Evolutionary conservation across 2,329 filamentous ascomycete genomes (phyloP), one percentile per base, ranked within the genome.

Genomic region (Aspergillus fijiensis): DNA sequence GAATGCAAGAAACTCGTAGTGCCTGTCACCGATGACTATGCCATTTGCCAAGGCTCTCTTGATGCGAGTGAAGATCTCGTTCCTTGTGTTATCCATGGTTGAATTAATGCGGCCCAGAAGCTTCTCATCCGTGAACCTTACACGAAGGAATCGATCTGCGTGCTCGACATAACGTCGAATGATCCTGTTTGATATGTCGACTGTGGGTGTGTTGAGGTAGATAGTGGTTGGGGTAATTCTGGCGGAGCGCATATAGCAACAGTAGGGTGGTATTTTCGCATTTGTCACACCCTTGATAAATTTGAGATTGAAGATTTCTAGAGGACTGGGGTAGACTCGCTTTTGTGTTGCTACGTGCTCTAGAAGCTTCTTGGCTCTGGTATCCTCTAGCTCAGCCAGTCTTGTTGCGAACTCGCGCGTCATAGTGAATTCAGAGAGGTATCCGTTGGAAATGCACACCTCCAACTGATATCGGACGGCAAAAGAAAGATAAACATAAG

Each of bases 1-100:
- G 77, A 93, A 97, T 0, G 94, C 95, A 27, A 99, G 84, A 65
- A 98, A 98, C 66, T 94, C 85, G 74, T 92, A 99, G 60, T 86
- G 85, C 7, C 91, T 87, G 63, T 89, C 90, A 4, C 91, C 95
- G 53, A 99, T 87, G 0, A 81, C 81, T 65, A 99, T 94, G 0
- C 95, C 95, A 58, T 95, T 85, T 49, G 79, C 82, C 70, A 98
- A 79, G 0, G 89, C 85, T 51, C 89, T 84, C 63, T 86, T 86
- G 21, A 97, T 83, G 12, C 92, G 85, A 27, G 86, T 86, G 73
- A 90, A 96, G 0, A 96, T 73, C 57, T 90, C 85, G 60, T 92
- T 84, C 63, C 89, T 87, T 14, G 81, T 80, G 42, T 81, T 77
- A 39, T 81, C 83, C 1, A 84, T 78, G 0, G 82, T 81, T 1